Conservation (phyloP, 1,284 basidiomycete species). For the Porphyrellus sp. region DNA sequence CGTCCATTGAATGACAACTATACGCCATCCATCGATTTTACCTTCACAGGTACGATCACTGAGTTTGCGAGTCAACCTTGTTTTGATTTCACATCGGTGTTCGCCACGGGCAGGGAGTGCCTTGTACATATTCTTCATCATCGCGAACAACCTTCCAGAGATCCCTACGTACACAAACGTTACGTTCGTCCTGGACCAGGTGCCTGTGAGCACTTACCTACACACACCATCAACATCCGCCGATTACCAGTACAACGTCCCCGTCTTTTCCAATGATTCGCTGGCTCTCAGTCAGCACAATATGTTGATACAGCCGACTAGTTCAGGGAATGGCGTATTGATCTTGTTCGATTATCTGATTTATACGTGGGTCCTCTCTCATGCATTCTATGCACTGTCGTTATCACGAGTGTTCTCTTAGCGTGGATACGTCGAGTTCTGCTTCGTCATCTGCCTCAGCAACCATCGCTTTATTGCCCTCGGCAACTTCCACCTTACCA, state of each 20-base stretch:
- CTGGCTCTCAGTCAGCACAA: constrained; percentile 9
- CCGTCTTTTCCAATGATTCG: constrained; percentile 14
- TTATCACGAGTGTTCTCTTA: not conserved
- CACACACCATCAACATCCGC: not conserved
- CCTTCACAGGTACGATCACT: constrained; percentile 12
- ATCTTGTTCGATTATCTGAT: constrained; percentile 20
- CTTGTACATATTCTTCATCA: constrained; percentile 24
- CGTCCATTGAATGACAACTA: rapidly evolving
- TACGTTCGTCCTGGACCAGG: constrained; percentile 11
- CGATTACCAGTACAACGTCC: constrained; percentile 17
- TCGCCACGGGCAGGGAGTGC: constrained; percentile 14
- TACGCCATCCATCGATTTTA: constrained; percentile 7
- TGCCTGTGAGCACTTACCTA: not conserved
- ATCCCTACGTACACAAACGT: not conserved
- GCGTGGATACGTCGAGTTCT: not conserved
- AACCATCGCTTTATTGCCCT: too few species aligned
- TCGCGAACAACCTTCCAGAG: constrained; percentile 5
- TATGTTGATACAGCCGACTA: constrained; percentile 8
- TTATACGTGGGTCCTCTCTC: constrained; percentile 10
- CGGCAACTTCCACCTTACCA: not conserved
- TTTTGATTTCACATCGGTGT: not conserved
- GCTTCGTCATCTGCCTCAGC: not conserved
- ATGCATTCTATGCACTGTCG: rapidly evolving
- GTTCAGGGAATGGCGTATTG: not conserved
- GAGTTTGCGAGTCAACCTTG: not conserved